Conservation (phyloP, 1,284 basidiomycete species). For the Laetiporus sulphureus region DNA sequence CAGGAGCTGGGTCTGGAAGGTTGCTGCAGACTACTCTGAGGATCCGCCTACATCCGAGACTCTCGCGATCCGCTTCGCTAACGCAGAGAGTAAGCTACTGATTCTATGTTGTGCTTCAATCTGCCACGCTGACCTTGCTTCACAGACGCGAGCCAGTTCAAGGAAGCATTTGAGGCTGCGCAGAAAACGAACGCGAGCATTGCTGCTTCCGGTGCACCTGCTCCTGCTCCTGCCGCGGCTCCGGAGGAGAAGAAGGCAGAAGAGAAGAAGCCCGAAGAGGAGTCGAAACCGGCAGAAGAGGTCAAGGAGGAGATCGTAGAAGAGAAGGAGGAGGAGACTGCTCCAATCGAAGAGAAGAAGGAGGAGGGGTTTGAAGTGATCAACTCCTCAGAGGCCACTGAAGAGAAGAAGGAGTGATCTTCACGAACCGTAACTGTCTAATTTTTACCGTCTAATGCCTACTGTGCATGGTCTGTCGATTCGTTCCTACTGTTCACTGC, state of each 20-base stretch:
- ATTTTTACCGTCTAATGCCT: too few relatives aligned
- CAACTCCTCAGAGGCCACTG: too few relatives aligned
- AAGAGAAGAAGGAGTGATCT: too few relatives aligned
- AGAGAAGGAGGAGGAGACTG: slow-evolving; percentile 18
- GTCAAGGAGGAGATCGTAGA: slow-evolving; percentile 15
- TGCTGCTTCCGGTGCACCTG: slow-evolving; percentile 24
- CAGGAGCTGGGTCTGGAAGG: slow-evolving; percentile 99
- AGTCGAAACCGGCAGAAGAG: slow-evolving; percentile 14
- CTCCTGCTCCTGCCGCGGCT: slow-evolving; percentile 20
- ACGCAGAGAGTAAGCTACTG: slow-evolving; percentile 84
- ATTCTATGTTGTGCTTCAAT: slow-evolving; percentile 7
- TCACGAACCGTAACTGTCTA: too few relatives aligned
- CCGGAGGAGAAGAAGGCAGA: slow-evolving; percentile 21
- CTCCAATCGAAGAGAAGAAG: slow-evolving; percentile 20
- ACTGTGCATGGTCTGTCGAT: too few relatives aligned
- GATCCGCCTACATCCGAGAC: slow-evolving; percentile 87
- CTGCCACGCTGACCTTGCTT: slow-evolving; percentile 5
- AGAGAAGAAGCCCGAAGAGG: slow-evolving; percentile 14
- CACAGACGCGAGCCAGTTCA: slow-evolving; percentile 84
- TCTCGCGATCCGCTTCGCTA: slow-evolving; percentile 97
- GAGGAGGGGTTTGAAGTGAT: slow-evolving; percentile 25
- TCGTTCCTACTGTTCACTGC: too few relatives aligned
- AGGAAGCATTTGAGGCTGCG: slow-evolving; percentile 80
- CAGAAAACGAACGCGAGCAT: slow-evolving; percentile 63
- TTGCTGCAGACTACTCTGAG: slow-evolving; percentile 92